Evolutionary conservation across 768 basidiomycete genomes (phyloP), one percentile per base, ranked within the genome.

Genomic region (Tricholoma sp.): DNA sequence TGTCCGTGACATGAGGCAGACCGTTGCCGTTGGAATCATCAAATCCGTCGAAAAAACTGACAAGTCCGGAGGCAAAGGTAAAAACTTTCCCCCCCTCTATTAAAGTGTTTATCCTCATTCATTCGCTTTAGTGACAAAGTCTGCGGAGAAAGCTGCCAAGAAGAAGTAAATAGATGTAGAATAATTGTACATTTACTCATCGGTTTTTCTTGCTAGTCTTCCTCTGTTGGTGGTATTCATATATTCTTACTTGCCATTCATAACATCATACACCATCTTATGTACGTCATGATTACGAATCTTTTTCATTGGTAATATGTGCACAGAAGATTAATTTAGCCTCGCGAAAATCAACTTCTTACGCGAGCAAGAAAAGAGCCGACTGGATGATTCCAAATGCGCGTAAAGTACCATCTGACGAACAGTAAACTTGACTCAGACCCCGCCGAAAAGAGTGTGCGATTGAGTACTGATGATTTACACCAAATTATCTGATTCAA

Each of bases 1-100:
- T 69, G 94, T 97, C 75, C 94, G 94, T 88, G 94, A 97, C 83
- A 97, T 98, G 95, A 89, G 95, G 75, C 95, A 98, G 81, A 97
- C 96, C 62, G 96, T 99, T 63, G 94, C 94, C 64, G 94, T 97
- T 69, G 94, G 94, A 77, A 90, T 98, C 80, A 97, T 98, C 85
- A 98, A 98, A 83, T 84, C 86, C 60, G 94, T 97, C 62, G 94
- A 97, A 55, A 96, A 95, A 86, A 83, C 92, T 64, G 94, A 95
- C 58, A 94, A 92, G 76, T 66, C 79, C 69, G 80, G 83, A 67
- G 94, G 94, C 67, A 96, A 96, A 84, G 85, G 87, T 88, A 66
- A 71, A 79, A 74, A 9, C 2, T 19, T 54, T 27, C 56, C 39
- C 21, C 5, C 31, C n/a, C 4, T 16, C 50, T 49, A 47, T 56